Evolutionary conservation across 495 filamentous ascomycete genomes (phyloP), one percentile per base, ranked within the genome.

Genomic region (Annulohypoxylon nitens): DNA sequence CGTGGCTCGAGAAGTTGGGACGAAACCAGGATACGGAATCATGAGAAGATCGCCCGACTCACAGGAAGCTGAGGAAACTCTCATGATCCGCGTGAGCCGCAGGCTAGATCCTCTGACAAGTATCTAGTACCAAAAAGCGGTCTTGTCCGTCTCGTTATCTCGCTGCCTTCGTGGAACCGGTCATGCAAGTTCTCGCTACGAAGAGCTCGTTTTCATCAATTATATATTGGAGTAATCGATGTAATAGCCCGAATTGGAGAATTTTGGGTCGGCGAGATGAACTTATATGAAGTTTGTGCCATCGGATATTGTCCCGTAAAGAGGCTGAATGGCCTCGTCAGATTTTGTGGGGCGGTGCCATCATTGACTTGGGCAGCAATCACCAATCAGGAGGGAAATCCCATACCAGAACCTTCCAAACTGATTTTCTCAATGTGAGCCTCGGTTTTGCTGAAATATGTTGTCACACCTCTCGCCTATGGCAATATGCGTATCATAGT

Each of bases 221-320:
- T 50, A 67, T 70, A 74, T 63, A 74, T 74, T 70, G 48, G 45
- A 41, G 12, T 51, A 16, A 63, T 67, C 41, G 50, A 67, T 12
- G 33, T 50, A 8, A 58, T 59, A 61, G 64, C 54, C 41, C 48
- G 16, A 62, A 68, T 41, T 45, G 55, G 61, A 59, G 48, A 70
- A 63, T 70, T 62, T 25, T 67, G 61, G 62, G 62, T 18, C 70
- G 63, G 55, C 43, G 73, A 78, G 76, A 78, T 78, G 76, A 76
- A 78, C 62, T 78, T 76, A 73, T 67, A 78, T 78, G 76, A 76
- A 74, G 58, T 66, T 61, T 36, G 47, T 71, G 69, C 64, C 53
- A 68, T 78, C 73, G 58, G 64, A 76, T 74, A 78, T 76, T 67
- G 70, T 67, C 59, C 65, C 63, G 69, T 60, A 78, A 76, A 71